Percentiles rank a stretch among this genome's conserved stretches.
Evolutionary conservation across 2,329 filamentous ascomycete genomes (phyloP).

Genomic region (Fusarium devonianum): DNA sequence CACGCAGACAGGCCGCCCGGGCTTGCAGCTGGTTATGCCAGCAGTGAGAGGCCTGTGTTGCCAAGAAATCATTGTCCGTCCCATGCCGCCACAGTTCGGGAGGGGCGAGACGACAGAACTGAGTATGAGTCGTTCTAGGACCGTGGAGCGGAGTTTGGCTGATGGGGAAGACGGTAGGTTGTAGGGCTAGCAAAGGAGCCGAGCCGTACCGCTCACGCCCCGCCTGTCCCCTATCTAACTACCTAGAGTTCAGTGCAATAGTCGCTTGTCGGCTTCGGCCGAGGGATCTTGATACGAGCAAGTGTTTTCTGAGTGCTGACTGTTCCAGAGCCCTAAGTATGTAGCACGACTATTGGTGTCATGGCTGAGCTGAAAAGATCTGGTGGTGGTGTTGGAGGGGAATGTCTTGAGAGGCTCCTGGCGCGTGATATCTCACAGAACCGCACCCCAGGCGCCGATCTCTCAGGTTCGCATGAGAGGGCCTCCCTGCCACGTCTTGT

Average conservation of each 20-base stretch:
- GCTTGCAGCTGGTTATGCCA: conserved; percentile 9
- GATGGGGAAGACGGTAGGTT: conserved; percentile 27
- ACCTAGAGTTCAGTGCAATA: conserved; percentile 9
- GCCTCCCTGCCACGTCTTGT: too few relatives aligned
- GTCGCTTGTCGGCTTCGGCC: conserved; percentile 26
- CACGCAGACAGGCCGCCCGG: too few relatives aligned
- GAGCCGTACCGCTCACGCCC: conserved; percentile 38
- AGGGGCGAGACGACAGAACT: conserved; percentile 11
- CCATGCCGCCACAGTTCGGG: conserved; percentile 17
- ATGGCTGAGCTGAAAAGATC: neutral
- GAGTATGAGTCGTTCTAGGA: conserved; percentile 10
- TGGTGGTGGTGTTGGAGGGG: conserved; percentile 4
- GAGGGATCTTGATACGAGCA: conserved; percentile 16
- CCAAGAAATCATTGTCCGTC: conserved; percentile 11
- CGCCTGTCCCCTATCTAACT: conserved; percentile 29
- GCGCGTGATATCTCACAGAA: conserved; percentile 28
- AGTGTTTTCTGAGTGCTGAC: conserved; percentile 12
- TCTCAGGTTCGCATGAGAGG: too few relatives aligned
- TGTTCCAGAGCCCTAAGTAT: neutral
- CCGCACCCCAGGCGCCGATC: conserved; percentile 2
- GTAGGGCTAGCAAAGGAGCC: conserved; percentile 34
- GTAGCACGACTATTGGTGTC: neutral
- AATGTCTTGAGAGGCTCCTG: conserved; percentile 18
- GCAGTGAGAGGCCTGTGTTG: conserved; percentile 20
- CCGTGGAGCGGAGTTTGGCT: conserved; percentile 23